phyloP scores from a whole-genome alignment of 1,139 yeast genomes.

The Debaryomycetaceae sp. region DNA sequence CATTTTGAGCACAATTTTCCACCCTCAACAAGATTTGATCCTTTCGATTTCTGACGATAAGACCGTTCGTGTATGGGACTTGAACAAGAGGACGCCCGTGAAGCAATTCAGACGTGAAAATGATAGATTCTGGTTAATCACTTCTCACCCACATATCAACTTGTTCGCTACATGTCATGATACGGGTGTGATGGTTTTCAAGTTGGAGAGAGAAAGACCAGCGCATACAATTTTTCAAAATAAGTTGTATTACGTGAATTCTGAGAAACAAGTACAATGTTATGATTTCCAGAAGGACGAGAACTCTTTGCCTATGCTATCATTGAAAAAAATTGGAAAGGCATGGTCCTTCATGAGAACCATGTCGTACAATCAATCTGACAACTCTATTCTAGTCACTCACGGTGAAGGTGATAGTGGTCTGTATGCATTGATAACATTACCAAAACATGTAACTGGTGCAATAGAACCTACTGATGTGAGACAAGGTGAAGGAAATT shows the following conservation, averaged over 20 bases:
- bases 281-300: slow-evolving; percentile 64
- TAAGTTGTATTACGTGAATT: slow-evolving; percentile 70
- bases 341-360: slow-evolving; percentile 84
- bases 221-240: slow-evolving; percentile 74
- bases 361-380: slow-evolving; percentile 88
- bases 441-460: slow-evolving; percentile 88
- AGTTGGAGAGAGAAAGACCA: slow-evolving; percentile 96
- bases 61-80: slow-evolving; percentile 97
- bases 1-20: slow-evolving; percentile 86
- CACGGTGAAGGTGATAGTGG: slow-evolving; percentile 65
- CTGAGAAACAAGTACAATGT: slow-evolving; percentile 81
- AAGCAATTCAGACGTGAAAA: slow-evolving; percentile 92
- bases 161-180: slow-evolving; percentile 97
- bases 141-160: slow-evolving; percentile 85
- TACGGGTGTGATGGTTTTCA: slow-evolving; percentile 96
- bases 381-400: slow-evolving; percentile 79
- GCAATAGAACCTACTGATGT: slow-evolving; percentile 86
- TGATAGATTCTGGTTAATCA: slow-evolving; percentile 92
- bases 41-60: slow-evolving; percentile 94
- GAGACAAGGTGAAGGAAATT: slow-evolving; percentile 76
- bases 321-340: slow-evolving; percentile 80
- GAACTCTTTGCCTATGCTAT: slow-evolving; percentile 72
- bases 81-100: slow-evolving; percentile 88
- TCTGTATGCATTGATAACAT: slow-evolving; percentile 67
- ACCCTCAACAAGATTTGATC: slow-evolving; percentile 89